A percentile compares a stretch with the other conserved stretches of the same genome.
These are phyloP conservation scores for Tolypocladium ovalisporum DNA, from an alignment of 2,329 filamentous ascomycete genomes.

Conservation along the genomic window DNA sequence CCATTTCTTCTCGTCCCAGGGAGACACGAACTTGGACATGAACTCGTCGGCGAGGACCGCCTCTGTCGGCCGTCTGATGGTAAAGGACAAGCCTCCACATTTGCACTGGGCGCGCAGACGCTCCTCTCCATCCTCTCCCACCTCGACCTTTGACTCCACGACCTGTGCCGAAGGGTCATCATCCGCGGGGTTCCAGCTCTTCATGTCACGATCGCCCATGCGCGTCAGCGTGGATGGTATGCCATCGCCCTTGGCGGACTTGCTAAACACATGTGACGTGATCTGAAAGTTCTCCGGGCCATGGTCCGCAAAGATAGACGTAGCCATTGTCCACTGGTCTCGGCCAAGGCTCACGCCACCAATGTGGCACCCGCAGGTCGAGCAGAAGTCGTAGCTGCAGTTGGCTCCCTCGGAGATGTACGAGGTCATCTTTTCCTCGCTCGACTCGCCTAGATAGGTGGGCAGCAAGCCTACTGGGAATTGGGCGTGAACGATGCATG, in stretches of 20 bases:
- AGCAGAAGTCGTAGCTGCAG: constrained; percentile 31
- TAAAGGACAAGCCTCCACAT: constrained; percentile 37
- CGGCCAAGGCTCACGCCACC: constrained; percentile 21
- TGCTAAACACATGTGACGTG: constrained; percentile 22
- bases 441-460: constrained; percentile 28
- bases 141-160: constrained; percentile 16
- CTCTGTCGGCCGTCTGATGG: constrained; percentile 26
- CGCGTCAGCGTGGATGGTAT: constrained; percentile 23
- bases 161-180: constrained; percentile 14
- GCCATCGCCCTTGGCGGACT: constrained; percentile 24
- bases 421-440: constrained; percentile 20
- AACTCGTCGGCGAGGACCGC: constrained; percentile 17
- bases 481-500: constrained; percentile 29
- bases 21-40: constrained; percentile 22
- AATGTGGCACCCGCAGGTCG: constrained; percentile 34
- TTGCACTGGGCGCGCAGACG: constrained; percentile 31
- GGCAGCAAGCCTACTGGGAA: constrained; percentile 23
- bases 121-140: constrained; percentile 23
- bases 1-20: constrained; percentile 29
- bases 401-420: constrained; percentile 20
- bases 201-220: constrained; percentile 18
- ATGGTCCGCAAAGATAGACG: constrained; percentile 28
- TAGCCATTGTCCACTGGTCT: constrained; percentile 25
- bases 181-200: constrained; percentile 23
- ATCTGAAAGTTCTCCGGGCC: constrained; percentile 23